Base-by-base conservation (phyloP, 2,329 filamentous ascomycete genomes). In the Chaetomium strumarium region DNA sequence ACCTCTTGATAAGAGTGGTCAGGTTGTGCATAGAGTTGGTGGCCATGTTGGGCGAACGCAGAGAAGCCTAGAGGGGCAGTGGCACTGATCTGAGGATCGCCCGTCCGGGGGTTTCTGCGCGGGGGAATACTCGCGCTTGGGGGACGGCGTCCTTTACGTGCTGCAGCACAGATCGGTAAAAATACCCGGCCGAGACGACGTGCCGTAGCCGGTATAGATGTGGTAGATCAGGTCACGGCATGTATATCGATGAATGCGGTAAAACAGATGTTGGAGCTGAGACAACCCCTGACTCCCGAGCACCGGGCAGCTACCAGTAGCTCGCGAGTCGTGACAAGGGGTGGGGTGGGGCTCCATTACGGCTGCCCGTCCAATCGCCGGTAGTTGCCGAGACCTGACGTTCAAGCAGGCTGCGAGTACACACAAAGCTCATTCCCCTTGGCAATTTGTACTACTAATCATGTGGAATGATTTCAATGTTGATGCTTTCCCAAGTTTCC, bases 1-100 rank as follows among this genome's bases (percentile, higher is more conserved):
- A 97, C 93, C 93, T 84, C 81, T 99, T 99, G 76, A 99, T 96
- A 66, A 99, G 82, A 50, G 93, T 99, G 34, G 90, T 95, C 58
- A 99, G 76, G 69, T 96, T 97, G 73, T 97, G 85, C 90, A 97
- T 96, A 65, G 90, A 88, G 72, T 80, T 88, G 58, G 83, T 75
- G 60, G 85, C 81, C 86, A 91, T 91, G 58, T 55, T 71, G 64
- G 66, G 55, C 53, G 46, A 44, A 11, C 12, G 37, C 29, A n/a
- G 6, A 16, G 39, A 6, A 42, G 13, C 40, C 36, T 24, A 17
- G 24, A 24, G n/a, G 29, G 33, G 24, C 14, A n/a, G 13, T 8
- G 34, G 14, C n/a, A n/a, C 34, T 11, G 12, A 34, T 11, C 33
- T 34, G 11, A 14, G 33, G 33, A 24, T 24, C 24, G 24, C 24